Base-by-base conservation (phyloP, 768 basidiomycete genomes). In the Candolleomyces eurysporus region DNA sequence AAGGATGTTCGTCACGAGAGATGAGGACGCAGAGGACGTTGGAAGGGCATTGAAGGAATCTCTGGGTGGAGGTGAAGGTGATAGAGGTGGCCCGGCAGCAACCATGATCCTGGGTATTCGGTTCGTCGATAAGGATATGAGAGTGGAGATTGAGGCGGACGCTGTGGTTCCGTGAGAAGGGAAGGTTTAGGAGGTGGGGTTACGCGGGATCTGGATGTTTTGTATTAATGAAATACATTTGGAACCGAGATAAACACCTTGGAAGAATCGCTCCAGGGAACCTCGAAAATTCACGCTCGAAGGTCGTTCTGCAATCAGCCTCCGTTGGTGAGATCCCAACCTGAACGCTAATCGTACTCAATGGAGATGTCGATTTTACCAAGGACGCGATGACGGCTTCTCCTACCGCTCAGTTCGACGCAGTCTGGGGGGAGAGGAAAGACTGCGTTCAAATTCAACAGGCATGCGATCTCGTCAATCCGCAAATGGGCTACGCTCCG, bases 91-190 rank as follows among this genome's bases (percentile, higher is more conserved):
- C 3, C 82, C 80, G 7, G 78, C 79, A n/a, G 82, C 82, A 14
- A 83, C 82, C 45, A 82, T 84, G 80, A 78, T 84, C 43, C 68
- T 83, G 40, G 83, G 83, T 10, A 72, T 75, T 11, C 68, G 69
- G 48, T 83, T 84, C 61, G 80, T 83, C 14, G 69, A 73, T 43
- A 57, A 69, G 6, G 76, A 78, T 11, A 84, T 85, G 83, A 79
- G 72, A 65, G 82, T 84, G 6, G 84, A 84, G 63, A 82, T 84
- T 43, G 83, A 84, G 68, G 82, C 80, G 16, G 82, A 84, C 65
- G 83, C 82, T 0, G 67, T 82, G 14, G 69, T 74, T 14, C 58
- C 26, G 26, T 4, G 26, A 26, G 26, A 26, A 2, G 26, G 26
- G 26, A 26, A 26, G 26, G 2, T 26, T 26, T 2, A 26, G 26